Base-by-base conservation (phyloP, 2,329 filamentous ascomycete species). In the Arachnomyces sp. region DNA sequence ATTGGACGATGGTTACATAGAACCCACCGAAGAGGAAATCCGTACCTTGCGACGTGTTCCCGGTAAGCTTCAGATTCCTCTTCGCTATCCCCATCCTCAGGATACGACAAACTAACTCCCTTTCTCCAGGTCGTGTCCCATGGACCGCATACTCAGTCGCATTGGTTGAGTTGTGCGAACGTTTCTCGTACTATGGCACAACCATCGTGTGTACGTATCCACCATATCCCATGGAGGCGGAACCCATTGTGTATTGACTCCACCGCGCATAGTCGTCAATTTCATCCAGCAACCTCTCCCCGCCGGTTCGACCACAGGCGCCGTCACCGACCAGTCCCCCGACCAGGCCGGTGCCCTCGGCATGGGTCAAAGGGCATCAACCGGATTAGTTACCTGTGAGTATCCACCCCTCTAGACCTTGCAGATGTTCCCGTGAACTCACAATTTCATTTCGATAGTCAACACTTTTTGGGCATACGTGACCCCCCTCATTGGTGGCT, bases 151-250 rank as follows among this genome's bases (percentile, higher is more conserved):
- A 78, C 63, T 79, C 77, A 17, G 76, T 88, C 43, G 81, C 80
- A 35, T 78, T 85, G 46, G 76, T 83, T 43, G 83, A 88, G 62
- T 66, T 85, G 42, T 84, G 79, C 64, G 83, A 88, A 65, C 79
- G 82, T 36, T 85, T 84, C 64, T 82, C 79, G 11, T 88, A 85
- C 73, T 86, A 87, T 54, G 83, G 82, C 40, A 80, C 79, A 3
- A 73, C 76, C 32, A 72, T 80, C 25, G 68, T 84, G 20, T 84
- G 81, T 74, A 68, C 48, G 69, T 67, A 15, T 6, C 17, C 14
- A 32, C n/a, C n/a, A n/a, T n/a, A n/a, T 25, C 20, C 20, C 20
- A 25, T 25, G 5, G 5, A 25, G 20, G 12, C 15, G n/a, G 12
- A 32, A 4, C 31, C 5, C 31, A 13, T 5, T 32, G n/a, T 14